Evolutionary conservation across 768 basidiomycete genomes (phyloP).

Genomic region (Leccinum boreale): DNA sequence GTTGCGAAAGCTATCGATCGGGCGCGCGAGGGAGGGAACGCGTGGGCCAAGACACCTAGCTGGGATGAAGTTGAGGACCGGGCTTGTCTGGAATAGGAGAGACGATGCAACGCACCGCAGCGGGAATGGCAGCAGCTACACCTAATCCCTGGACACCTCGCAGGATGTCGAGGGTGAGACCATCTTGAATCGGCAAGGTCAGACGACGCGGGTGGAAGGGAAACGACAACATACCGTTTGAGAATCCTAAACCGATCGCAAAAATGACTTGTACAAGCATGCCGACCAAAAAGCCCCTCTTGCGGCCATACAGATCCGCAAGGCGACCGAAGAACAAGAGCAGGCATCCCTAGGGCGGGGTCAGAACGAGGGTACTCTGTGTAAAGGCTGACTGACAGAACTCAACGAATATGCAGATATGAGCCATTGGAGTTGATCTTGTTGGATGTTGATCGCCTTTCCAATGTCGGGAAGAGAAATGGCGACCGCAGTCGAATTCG

Average conservation of each 20-base stretch:
- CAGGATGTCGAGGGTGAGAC: constrained; percentile 61
- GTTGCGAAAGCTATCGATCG: constrained; percentile 79
- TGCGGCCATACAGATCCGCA: constrained; percentile 78
- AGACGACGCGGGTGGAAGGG: background rate
- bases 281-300: constrained; percentile 62
- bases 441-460: constrained; percentile 43
- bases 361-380: background rate
- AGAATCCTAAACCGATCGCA: constrained; percentile 63
- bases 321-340: constrained; percentile 75
- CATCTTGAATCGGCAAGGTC: constrained; percentile 38
- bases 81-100: background rate
- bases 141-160: constrained; percentile 85
- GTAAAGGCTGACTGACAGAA: constrained; percentile 43
- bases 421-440: constrained; percentile 63
- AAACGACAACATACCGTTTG: constrained; percentile 38
- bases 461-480: constrained; percentile 54
- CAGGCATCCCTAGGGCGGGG: constrained; percentile 62
- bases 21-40: constrained; percentile 65
- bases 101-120: constrained; percentile 46
- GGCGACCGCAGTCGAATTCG: constrained; percentile 41
- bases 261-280: constrained; percentile 51
- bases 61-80: constrained; percentile 23
- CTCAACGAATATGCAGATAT: constrained; percentile 64
- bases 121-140: constrained; percentile 69
- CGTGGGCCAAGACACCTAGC: constrained; percentile 79